Conservation (phyloP, 2,329 filamentous ascomycete species). For the Epichloe hybrida region DNA sequence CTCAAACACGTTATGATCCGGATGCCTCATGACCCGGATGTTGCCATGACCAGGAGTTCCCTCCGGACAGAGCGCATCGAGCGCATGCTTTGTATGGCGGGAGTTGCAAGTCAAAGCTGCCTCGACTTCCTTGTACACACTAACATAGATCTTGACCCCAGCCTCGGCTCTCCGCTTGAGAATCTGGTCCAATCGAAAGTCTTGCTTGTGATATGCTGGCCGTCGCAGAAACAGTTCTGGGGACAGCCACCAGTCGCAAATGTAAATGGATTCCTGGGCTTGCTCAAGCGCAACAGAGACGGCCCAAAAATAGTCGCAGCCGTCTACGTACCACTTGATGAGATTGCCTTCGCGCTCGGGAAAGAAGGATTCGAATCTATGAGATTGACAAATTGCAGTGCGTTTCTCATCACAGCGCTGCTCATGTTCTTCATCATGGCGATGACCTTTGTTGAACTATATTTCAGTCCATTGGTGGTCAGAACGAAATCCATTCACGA, state of each 20-base stretch:
- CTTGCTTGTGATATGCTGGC: conserved; percentile 67
- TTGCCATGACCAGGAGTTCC: conserved; percentile 75
- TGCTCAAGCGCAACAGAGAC: conserved; percentile 82
- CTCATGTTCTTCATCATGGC: conserved; percentile 90
- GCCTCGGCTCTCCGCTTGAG: conserved; percentile 81
- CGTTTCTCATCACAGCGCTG: conserved; percentile 72
- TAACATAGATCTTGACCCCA: conserved; percentile 87
- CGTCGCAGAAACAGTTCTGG: conserved; percentile 77
- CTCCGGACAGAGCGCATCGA: conserved; percentile 66
- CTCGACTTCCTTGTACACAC: conserved; percentile 81
- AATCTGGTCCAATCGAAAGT: conserved; percentile 76
- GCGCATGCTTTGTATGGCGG: conserved; percentile 76
- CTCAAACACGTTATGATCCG: conserved; percentile 88
- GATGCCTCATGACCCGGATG: conserved; percentile 79
- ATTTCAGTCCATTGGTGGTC: neutral
- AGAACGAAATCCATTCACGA: neutral
- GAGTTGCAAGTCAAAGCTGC: conserved; percentile 84
- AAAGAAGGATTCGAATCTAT: conserved; percentile 85
- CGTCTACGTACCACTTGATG: conserved; percentile 96
- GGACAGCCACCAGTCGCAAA: conserved; percentile 93
- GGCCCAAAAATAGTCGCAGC: conserved; percentile 87
- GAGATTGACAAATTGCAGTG: conserved; percentile 51
- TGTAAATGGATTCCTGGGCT: conserved; percentile 88
- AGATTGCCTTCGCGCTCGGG: conserved; percentile 75
- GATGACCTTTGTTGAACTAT: conserved; percentile 72